Evolutionary conservation across 2,329 filamentous ascomycete species (phyloP), one percentile per base, ranked within the genome.

Genomic region (Colletotrichum filicis): DNA sequence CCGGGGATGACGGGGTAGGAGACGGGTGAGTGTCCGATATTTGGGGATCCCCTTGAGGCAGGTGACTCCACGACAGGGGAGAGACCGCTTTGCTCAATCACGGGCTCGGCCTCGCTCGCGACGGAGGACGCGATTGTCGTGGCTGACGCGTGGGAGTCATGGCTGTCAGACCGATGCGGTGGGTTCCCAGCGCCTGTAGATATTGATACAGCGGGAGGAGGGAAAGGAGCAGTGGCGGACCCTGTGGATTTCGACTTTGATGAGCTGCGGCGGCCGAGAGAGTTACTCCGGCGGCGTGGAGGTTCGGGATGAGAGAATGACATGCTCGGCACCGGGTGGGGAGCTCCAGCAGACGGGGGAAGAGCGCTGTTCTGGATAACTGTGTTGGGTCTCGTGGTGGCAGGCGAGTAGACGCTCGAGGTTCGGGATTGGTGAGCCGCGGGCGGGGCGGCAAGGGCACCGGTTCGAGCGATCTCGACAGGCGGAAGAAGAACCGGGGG

Each of bases 21-120:
- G 30, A 81, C 80, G 16, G 81, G 80, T 42, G 82, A 80, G 19
- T 79, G 79, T 26, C 80, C 77, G 42, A 49, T 8, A 22, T 76
- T 76, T 14, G 68, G 68, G 19, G 68, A 73, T 2, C 66, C 61
- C 55, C 66, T 75, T 8, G 81, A 79, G 16, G 78, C 78, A 3
- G 86, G 86, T 0, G 85, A 87, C 76, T 89, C 87, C 14, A 80
- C 80, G 6, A 89, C 87, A 1, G 87, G 87, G 0, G 87, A 87
- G 5, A 89, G 81, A 57, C 81, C 83, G 68, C 74, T 78, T 65
- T 72, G 79, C 62, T 77, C 22, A 55, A 70, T 8, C 76, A 76
- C 19, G 76, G 79, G 49, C 74, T 80, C 63, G 77, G 67, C 46
- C 1, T 62, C 65, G 35, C 32, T 58, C 16, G 63, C 74, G 46